Percentiles rank a stretch among this genome's conserved stretches.
These are phyloP conservation scores for Melastoma candidum DNA, from an alignment of 441 rosid species.

Conservation along the genomic window DNA sequence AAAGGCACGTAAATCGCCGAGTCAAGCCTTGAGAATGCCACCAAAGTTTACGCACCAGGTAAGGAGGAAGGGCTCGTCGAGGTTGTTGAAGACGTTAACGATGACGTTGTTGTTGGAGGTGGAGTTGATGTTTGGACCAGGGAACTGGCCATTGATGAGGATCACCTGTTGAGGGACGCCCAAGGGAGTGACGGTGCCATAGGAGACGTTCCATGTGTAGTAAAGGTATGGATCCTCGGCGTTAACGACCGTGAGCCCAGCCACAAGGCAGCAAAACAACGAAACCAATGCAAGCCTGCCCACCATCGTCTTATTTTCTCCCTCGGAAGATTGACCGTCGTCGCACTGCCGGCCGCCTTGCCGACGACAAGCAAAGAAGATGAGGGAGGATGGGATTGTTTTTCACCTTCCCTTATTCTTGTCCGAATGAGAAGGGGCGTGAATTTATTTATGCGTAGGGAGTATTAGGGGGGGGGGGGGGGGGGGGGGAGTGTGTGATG, in stretches of 20 bases:
- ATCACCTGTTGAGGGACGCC: constrained; percentile 12
- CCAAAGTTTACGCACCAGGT: constrained; percentile 4
- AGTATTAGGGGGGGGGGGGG: too few relatives aligned
- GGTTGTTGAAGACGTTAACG: constrained; percentile 11
- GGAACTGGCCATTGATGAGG: constrained; percentile 14
- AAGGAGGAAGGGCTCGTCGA: constrained; percentile 9
- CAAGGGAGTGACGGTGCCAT: constrained; percentile 9
- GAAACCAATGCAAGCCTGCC: too few relatives aligned
- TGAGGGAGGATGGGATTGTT: too few relatives aligned
- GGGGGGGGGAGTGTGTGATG: too few relatives aligned
- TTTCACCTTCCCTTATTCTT: too few relatives aligned
- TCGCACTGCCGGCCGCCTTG: too few relatives aligned
- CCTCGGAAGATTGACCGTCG: too few relatives aligned
- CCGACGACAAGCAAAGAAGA: too few relatives aligned
- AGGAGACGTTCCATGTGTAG: constrained; percentile 9
- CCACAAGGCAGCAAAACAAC: too few relatives aligned
- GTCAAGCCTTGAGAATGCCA: background rate
- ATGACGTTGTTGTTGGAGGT: constrained; percentile 8
- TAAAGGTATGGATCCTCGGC: constrained; percentile 6
- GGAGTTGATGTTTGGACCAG: constrained; percentile 13
- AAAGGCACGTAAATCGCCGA: background rate
- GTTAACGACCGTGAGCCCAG: background rate
- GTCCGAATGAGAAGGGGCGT: too few relatives aligned
- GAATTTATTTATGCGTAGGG: too few relatives aligned
- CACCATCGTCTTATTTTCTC: too few relatives aligned